Evolutionary conservation across 2,329 filamentous ascomycete species (phyloP), one percentile per base, ranked within the genome.

Genomic region (Cercospora berteroae): DNA sequence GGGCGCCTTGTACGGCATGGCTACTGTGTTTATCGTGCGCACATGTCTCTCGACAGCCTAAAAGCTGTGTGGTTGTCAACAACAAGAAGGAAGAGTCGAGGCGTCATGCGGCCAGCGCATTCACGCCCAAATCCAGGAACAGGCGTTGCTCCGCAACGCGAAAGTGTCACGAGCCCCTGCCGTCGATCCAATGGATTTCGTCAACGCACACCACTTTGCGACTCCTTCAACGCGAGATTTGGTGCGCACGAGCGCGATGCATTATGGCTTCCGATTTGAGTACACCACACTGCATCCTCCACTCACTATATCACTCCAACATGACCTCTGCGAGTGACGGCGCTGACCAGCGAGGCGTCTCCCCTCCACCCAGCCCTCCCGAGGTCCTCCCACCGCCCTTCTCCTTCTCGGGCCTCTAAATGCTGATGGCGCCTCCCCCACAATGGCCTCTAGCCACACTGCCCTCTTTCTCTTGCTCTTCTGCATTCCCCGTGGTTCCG

Each of bases 1-100:
- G 1, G 71, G 70, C 20, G 71, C 71, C 57, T 71, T 70, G 56
- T 64, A 64, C n/a, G 70, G 71, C 71, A 73, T 73, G 39, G 7
- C 68, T 29, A 33, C 10, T 31, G 31, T 1, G 33, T 9, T 39
- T 61, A 50, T 27, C 57, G 62, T 18, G 20, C 27, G 25, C 55
- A 25, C 33, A 61, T 63, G 33, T 39, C 25, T 18, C 16, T 42
- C 44, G 23, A 29, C 62, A 67, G 63, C 59, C 64, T 65, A 60
- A 58, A 60, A 57, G 62, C 42, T 65, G 67, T 58, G 27, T 57
- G 31, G 18, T 52, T 52, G 42, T 52, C 39, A 20, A 55, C 18
- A 31, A 57, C 6, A 42, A 52, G 44, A n/a, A 23, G 48, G 58
- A 55, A 61, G 39, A 48, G 59, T 61, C 48, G 12, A 52, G 20